A percentile compares a stretch with the other conserved stretches of the same genome.
Conservation (phyloP, 768 basidiomycete species). For the Coprinopsis cinerea region DNA sequence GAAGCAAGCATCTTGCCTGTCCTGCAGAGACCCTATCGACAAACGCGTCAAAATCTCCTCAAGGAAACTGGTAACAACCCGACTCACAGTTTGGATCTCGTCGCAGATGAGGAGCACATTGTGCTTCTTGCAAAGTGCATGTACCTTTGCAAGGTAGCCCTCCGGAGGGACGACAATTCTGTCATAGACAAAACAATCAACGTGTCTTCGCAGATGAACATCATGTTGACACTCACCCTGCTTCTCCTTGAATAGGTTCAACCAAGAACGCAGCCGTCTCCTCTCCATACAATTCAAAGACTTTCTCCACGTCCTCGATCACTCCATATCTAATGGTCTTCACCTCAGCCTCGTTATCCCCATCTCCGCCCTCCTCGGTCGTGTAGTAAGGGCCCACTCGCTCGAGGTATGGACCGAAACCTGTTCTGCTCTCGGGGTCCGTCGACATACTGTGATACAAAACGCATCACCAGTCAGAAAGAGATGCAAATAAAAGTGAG, state of each 20-base stretch:
- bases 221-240: conserved; percentile 59
- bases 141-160: conserved; percentile 77
- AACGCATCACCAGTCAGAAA: conserved; percentile 5
- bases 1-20: conserved; percentile 93
- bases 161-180: conserved; percentile 89
- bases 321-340: conserved; percentile 78
- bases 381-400: conserved; percentile 77
- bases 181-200: background rate
- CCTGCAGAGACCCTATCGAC: conserved; percentile 70
- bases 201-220: background rate
- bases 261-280: conserved; percentile 90
- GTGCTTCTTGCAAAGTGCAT: conserved; percentile 83
- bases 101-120: conserved; percentile 97
- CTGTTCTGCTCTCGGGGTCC: conserved; percentile 80
- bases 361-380: conserved; percentile 9
- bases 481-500: background rate
- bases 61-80: conserved; percentile 7
- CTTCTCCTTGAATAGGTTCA: conserved; percentile 99
- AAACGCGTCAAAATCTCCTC: background rate
- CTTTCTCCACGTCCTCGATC: conserved; percentile 74
- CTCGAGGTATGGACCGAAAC: conserved; percentile 88
- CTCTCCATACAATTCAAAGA: conserved; percentile 73
- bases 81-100: conserved; percentile 87
- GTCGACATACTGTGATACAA: conserved; percentile 72
- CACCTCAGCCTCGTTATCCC: conserved; percentile 39